phyloP scores from a whole-genome alignment of 306 rosid species.

The Cucumis hystrix region DNA sequence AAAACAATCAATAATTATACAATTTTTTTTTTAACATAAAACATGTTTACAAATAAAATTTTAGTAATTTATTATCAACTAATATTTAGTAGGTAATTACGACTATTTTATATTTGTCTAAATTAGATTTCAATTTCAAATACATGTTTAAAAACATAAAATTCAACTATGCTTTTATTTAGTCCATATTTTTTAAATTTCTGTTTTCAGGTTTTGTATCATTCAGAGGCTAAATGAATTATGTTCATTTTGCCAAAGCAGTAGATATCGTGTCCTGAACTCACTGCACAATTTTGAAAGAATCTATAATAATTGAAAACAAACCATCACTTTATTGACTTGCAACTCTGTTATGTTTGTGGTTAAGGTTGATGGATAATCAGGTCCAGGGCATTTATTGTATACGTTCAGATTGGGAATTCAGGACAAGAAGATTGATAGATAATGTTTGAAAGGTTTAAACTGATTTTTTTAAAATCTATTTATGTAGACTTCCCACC shows the following conservation, averaged over 20 bases:
- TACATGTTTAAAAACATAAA: too few relatives aligned
- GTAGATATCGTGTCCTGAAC: constrained; percentile 25
- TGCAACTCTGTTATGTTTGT: constrained; percentile 16
- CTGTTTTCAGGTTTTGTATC: too few relatives aligned
- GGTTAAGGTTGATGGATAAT: constrained; percentile 10
- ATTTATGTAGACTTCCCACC: background rate
- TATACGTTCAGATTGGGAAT: background rate
- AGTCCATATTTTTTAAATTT: too few relatives aligned
- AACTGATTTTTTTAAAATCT: background rate
- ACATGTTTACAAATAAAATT: too few relatives aligned
- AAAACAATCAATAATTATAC: too few relatives aligned
- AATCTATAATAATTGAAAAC: constrained; percentile 24
- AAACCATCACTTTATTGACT: constrained; percentile 36
- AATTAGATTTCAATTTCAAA: too few relatives aligned
- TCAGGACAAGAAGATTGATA: background rate
- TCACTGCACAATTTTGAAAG: constrained; percentile 15
- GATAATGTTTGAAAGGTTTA: background rate
- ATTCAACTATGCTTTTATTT: too few relatives aligned
- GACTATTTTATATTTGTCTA: too few relatives aligned
- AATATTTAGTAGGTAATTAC: too few relatives aligned
- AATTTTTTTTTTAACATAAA: too few relatives aligned
- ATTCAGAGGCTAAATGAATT: background rate
- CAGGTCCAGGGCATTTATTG: background rate
- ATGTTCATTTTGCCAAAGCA: constrained; percentile 19
- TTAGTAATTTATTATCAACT: too few relatives aligned